phyloP scores from a whole-genome alignment of 139 green algal species.

The Chlamydomonas incerta region DNA sequence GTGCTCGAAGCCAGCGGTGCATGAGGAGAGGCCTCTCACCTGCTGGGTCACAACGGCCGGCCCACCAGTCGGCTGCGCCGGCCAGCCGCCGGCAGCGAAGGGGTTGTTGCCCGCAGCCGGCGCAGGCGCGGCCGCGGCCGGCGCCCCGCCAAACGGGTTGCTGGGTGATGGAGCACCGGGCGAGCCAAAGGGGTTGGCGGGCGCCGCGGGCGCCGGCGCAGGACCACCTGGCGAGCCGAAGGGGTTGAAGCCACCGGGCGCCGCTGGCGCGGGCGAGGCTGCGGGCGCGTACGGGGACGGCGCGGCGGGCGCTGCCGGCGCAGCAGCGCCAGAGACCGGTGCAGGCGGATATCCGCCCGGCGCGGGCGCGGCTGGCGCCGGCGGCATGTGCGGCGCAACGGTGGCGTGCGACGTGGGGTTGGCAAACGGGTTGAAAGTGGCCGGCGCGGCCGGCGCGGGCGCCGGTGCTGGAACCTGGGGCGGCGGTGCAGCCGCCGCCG shows the following conservation, averaged over 20 bases:
- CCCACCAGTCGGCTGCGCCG: background rate
- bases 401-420: conserved; percentile 9
- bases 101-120: background rate
- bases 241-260: background rate
- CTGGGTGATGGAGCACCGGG: background rate
- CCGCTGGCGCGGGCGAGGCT: background rate
- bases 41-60: background rate
- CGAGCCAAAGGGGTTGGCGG: conserved; percentile 27
- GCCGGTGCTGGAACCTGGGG: background rate
- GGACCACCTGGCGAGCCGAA: conserved; percentile 7
- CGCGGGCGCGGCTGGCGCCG: background rate
- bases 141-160: conserved; percentile 29
- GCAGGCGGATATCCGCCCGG: background rate
- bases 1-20: too few relatives aligned
- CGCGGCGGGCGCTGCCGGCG: background rate
- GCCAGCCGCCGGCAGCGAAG: background rate
- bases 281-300: background rate
- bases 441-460: background rate
- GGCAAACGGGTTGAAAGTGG: conserved; percentile 34
- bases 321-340: background rate
- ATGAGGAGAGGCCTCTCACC: background rate
- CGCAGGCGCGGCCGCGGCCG: background rate
- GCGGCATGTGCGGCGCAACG: conserved; percentile 18
- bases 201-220: background rate
- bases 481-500: background rate